Evolutionary conservation across 108 stramenopile species (phyloP).

Genomic region (Pseudonitzschia delicatissima): DNA sequence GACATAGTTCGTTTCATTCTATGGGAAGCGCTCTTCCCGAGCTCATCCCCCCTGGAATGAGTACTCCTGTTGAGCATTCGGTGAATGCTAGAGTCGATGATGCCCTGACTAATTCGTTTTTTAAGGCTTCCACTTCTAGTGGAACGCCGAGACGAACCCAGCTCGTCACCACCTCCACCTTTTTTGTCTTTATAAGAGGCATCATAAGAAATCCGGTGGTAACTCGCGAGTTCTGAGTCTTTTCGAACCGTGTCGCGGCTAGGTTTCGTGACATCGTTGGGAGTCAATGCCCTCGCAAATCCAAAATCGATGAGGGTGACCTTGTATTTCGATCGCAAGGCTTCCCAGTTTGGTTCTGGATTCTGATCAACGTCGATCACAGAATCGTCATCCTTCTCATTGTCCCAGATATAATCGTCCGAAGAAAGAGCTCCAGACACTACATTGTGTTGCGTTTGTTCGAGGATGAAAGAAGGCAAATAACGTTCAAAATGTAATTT

Average conservation of each 20-base stretch:
- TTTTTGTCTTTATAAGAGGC: neutral
- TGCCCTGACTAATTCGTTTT: neutral
- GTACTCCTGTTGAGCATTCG: neutral
- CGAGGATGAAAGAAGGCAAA: neutral
- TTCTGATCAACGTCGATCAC: neutral
- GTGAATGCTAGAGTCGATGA: neutral
- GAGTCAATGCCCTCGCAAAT: constrained; percentile 63
- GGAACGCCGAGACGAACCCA: neutral
- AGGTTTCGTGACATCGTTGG: constrained; percentile 32
- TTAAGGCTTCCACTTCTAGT: neutral
- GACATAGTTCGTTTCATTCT: constrained; percentile 26
- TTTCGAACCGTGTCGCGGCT: constrained; percentile 1
- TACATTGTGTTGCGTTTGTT: neutral
- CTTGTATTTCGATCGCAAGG: constrained; percentile 38
- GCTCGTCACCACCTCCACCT: neutral
- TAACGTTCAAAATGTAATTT: neutral
- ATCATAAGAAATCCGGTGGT: neutral
- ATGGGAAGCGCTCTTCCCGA: neutral
- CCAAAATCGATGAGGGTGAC: constrained; percentile 78
- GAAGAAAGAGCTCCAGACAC: constrained; percentile 14
- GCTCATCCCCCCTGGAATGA: neutral
- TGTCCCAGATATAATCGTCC: constrained; percentile 25
- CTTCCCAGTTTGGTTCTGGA: constrained; percentile 12
- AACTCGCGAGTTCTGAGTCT: neutral
- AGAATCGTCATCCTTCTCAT: neutral